phyloP scores from a whole-genome alignment of 2,329 filamentous ascomycete species.

The Penicillium thymicola region DNA sequence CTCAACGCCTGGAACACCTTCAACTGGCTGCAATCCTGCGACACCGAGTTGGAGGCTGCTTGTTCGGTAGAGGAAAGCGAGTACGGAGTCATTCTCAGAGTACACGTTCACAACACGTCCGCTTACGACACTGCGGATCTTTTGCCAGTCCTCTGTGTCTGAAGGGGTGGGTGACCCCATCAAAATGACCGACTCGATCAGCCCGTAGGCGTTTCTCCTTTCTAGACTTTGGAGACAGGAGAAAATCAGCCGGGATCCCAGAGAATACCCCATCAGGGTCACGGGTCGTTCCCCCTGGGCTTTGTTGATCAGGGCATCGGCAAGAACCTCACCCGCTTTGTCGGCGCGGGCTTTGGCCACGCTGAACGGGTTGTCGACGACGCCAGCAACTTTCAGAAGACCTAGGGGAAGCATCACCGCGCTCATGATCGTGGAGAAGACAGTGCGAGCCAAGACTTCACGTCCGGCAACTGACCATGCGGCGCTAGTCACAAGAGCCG shows the following conservation, averaged over 20 bases:
- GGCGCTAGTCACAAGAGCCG: conserved; percentile 70
- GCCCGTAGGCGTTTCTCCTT: conserved; percentile 73
- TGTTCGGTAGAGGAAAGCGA: conserved; percentile 82
- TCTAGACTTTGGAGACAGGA: conserved; percentile 74
- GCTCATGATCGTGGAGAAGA: conserved; percentile 63
- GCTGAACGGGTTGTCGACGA: conserved; percentile 78
- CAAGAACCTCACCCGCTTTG: conserved; percentile 75
- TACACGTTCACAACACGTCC: conserved; percentile 85
- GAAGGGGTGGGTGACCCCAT: conserved; percentile 79
- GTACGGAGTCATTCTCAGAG: conserved; percentile 80
- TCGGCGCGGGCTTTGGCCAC: conserved; percentile 73
- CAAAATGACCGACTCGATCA: conserved; percentile 78
- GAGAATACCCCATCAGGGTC: conserved; percentile 75
- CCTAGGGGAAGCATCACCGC: conserved; percentile 68
- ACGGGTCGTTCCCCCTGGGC: conserved; percentile 80
- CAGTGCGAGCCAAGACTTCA: conserved; percentile 70
- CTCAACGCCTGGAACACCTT: conserved; percentile 52
- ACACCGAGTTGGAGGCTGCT: conserved; percentile 79
- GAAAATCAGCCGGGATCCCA: conserved; percentile 79
- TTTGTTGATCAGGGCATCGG: conserved; percentile 76
- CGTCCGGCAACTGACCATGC: conserved; percentile 73
- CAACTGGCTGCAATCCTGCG: conserved; percentile 74
- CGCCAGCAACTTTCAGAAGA: conserved; percentile 62
- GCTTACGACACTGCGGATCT: conserved; percentile 72
- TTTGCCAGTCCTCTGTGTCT: conserved; percentile 68